These are phyloP conservation scores for Rhododendron molle DNA, from an alignment of 148 eudicot species.

Conservation along the genomic window DNA sequence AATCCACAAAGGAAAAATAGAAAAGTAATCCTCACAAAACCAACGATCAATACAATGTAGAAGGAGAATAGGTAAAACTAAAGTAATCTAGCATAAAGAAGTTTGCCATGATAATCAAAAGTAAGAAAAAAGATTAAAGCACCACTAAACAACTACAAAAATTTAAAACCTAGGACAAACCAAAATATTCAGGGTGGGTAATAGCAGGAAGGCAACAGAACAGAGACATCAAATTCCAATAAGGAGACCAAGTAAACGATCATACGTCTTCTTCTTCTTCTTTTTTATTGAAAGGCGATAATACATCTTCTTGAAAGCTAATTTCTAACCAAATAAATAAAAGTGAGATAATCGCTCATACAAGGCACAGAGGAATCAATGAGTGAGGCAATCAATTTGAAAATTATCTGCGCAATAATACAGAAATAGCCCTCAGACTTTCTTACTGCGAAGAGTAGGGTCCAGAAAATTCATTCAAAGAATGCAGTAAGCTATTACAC, in stretches of 20 bases:
- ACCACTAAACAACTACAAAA: not conserved
- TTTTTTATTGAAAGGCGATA: not conserved
- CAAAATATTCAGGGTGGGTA: not conserved
- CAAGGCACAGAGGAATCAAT: not conserved
- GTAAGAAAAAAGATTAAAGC: not conserved
- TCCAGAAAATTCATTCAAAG: slow-evolving; percentile 1
- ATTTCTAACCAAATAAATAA: not conserved
- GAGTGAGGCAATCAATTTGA: not conserved
- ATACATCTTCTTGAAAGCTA: not conserved
- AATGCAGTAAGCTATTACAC: not conserved
- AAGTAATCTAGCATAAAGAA: not conserved
- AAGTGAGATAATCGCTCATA: not conserved
- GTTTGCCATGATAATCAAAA: not conserved
- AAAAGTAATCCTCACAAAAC: not conserved
- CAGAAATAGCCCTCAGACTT: not conserved
- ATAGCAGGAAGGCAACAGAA: not conserved
- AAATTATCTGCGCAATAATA: not conserved
- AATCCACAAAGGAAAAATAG: not conserved
- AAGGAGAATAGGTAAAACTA: not conserved
- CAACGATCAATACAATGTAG: not conserved
- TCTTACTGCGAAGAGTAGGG: not conserved
- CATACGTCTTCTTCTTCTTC: not conserved
- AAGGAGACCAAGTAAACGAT: not conserved
- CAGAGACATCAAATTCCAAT: not conserved
- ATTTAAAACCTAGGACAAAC: not conserved